Percentiles rank a stretch among this genome's conserved stretches.
phyloP scores from a whole-genome alignment of 129 eudicot genomes.

The Tanacetum coccineum region DNA sequence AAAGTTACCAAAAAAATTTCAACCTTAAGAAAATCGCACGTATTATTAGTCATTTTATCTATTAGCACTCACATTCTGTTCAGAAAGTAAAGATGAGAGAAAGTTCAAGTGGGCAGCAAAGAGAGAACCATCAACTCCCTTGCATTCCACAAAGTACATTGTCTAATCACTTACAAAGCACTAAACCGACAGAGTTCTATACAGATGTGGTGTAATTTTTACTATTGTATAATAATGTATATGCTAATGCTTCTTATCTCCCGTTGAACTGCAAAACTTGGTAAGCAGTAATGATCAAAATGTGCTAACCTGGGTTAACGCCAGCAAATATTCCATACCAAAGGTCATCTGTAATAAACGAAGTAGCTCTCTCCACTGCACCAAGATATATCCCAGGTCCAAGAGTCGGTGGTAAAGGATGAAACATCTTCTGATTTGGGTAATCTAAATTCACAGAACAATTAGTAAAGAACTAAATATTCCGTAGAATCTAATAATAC shows the following conservation, averaged over 20 bases:
- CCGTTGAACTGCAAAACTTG: not conserved
- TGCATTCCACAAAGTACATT: too few relatives aligned
- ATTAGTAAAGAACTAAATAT: not conserved
- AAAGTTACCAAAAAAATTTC: too few relatives aligned
- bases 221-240: not conserved
- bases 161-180: not conserved
- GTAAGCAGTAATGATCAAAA: not conserved
- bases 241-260: not conserved
- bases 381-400: constrained; percentile 98
- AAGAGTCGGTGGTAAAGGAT: constrained; percentile 94
- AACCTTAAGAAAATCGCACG: too few relatives aligned
- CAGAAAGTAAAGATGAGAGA: too few relatives aligned
- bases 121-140: too few relatives aligned
- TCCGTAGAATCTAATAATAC: constrained; percentile 32
- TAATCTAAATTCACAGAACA: too few relatives aligned
- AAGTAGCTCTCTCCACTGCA: constrained; percentile 97
- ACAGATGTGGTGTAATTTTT: not conserved
- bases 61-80: too few relatives aligned
- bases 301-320: constrained; percentile 73
- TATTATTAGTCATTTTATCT: too few relatives aligned
- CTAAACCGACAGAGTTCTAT: too few relatives aligned
- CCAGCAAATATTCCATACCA: constrained; percentile 98
- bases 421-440: constrained; percentile 98
- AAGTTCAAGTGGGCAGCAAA: too few relatives aligned
- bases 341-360: constrained; percentile 89